phyloP scores from a whole-genome alignment of 106 monocot species.

The Chionographis japonica region DNA sequence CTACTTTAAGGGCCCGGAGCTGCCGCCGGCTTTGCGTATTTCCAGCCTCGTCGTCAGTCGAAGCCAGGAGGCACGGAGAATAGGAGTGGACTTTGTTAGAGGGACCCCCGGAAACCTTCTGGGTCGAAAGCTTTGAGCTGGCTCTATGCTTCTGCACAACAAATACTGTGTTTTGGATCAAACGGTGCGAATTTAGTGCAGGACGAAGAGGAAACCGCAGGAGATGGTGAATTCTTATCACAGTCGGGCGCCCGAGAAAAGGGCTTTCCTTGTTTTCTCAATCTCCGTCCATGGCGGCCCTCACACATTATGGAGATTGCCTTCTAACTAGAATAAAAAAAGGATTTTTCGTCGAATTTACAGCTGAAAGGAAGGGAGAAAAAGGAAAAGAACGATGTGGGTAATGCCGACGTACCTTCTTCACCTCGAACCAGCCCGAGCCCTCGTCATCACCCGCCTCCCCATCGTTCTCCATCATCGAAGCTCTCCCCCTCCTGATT shows the following conservation, averaged over 20 bases:
- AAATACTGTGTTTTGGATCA: not conserved
- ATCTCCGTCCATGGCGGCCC: too few relatives aligned
- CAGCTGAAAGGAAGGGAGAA: not conserved
- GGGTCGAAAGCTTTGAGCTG: conserved; percentile 45
- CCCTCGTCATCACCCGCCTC: conserved; percentile 53
- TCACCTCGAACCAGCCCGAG: conserved; percentile 85
- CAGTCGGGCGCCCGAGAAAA: too few relatives aligned
- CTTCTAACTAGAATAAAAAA: not conserved
- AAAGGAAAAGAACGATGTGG: not conserved
- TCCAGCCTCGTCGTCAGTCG: conserved; percentile 17
- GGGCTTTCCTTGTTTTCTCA: too few relatives aligned
- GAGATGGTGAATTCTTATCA: too few relatives aligned
- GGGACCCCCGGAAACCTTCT: conserved; percentile 32
- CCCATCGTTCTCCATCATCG: conserved; percentile 42
- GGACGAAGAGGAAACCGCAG: too few relatives aligned
- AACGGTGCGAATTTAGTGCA: too few relatives aligned
- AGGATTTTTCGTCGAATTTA: not conserved
- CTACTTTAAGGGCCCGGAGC: conserved; percentile 13
- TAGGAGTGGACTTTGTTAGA: conserved; percentile 20
- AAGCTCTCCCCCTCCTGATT: not conserved
- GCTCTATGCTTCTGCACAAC: conserved; percentile 53
- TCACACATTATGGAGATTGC: not conserved
- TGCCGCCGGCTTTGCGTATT: conserved; percentile 13
- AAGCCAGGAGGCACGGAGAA: conserved; percentile 11
- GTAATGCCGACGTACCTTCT: conserved; percentile 41